phyloP scores from a whole-genome alignment of 345 rosid genomes.

The Alliaria petiolata region DNA sequence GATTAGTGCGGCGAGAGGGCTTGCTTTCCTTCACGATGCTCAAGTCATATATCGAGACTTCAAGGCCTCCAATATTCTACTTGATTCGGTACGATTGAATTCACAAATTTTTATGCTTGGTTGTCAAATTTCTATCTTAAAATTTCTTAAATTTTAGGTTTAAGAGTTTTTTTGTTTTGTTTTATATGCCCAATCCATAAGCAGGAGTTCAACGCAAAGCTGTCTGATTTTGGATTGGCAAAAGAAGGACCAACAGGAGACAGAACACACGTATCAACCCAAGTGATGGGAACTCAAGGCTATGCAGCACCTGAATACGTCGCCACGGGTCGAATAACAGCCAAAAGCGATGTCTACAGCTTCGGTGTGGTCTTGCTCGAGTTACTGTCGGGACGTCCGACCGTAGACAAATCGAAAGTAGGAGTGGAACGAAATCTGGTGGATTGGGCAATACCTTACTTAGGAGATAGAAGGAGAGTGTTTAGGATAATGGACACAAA shows the following conservation, averaged over 20 bases:
- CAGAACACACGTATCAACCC: conserved; percentile 87
- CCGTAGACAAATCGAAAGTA: conserved; percentile 64
- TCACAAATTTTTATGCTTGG: background rate
- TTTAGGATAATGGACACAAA: conserved; percentile 90
- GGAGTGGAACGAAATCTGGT: conserved; percentile 76
- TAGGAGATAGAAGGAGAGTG: conserved; percentile 72
- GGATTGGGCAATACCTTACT: conserved; percentile 86
- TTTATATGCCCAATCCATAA: background rate
- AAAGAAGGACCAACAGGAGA: conserved; percentile 96
- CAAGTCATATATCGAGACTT: conserved; percentile 92
- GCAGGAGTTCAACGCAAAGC: conserved; percentile 87
- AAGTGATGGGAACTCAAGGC: conserved; percentile 89
- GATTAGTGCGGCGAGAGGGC: conserved; percentile 87
- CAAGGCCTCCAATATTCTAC: conserved; percentile 85
- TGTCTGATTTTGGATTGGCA: conserved; percentile 94
- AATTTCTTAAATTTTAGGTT: background rate
- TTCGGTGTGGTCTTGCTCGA: conserved; percentile 91
- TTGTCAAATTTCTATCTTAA: background rate
- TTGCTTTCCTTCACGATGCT: conserved; percentile 87
- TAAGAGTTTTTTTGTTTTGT: background rate
- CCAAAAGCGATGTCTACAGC: conserved; percentile 89
- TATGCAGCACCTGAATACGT: conserved; percentile 94
- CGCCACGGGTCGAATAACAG: conserved; percentile 60
- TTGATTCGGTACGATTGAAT: conserved; percentile 58
- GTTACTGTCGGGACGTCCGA: conserved; percentile 72